A percentile compares a stretch with the other conserved stretches of the same genome.
Evolutionary conservation across 768 basidiomycete genomes (phyloP).

Genomic region (Cytidiella melzeri): DNA sequence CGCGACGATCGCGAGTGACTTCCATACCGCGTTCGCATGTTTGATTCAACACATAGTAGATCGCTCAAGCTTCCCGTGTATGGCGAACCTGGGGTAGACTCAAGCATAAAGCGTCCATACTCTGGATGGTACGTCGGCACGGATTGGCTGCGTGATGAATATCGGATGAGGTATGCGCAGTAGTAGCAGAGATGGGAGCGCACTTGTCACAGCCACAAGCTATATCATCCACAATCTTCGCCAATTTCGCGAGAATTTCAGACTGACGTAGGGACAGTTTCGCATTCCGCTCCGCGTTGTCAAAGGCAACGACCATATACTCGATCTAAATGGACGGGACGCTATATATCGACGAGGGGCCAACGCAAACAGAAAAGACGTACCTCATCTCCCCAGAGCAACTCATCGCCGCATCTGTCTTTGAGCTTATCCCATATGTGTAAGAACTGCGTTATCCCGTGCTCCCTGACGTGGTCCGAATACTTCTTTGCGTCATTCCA

Average conservation of each 20-base stretch:
- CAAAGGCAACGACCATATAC: conserved; percentile 90
- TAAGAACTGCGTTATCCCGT: conserved; percentile 94
- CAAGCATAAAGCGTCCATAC: conserved; percentile 98
- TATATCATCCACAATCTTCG: conserved; percentile 60
- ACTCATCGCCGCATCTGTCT: conserved; percentile 82
- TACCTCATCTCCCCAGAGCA: conserved; percentile 99
- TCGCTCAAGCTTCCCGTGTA: conserved; percentile 86
- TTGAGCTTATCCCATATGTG: conserved; percentile 91
- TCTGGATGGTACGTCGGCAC: conserved; percentile 96
- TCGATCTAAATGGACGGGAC: conserved; percentile 59
- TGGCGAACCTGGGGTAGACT: conserved; percentile 93
- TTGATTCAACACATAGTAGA: conserved; percentile 82
- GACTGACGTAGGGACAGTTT: conserved; percentile 91
- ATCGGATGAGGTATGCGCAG: background rate
- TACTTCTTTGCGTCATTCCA: conserved; percentile 89
- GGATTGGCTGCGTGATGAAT: conserved; percentile 40
- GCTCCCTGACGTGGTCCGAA: conserved; percentile 83
- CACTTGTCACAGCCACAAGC: conserved; percentile 51
- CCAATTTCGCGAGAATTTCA: conserved; percentile 83
- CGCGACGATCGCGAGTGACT: conserved; percentile 13
- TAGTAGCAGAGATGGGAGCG: too few relatives aligned
- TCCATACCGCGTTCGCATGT: conserved; percentile 86
- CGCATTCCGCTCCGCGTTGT: conserved; percentile 72
- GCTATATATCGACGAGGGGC: conserved; percentile 1
- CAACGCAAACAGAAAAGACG: conserved; percentile 3